These are phyloP conservation scores for Podospora fimiseda DNA, from an alignment of 495 filamentous ascomycete species.

Conservation along the genomic window DNA sequence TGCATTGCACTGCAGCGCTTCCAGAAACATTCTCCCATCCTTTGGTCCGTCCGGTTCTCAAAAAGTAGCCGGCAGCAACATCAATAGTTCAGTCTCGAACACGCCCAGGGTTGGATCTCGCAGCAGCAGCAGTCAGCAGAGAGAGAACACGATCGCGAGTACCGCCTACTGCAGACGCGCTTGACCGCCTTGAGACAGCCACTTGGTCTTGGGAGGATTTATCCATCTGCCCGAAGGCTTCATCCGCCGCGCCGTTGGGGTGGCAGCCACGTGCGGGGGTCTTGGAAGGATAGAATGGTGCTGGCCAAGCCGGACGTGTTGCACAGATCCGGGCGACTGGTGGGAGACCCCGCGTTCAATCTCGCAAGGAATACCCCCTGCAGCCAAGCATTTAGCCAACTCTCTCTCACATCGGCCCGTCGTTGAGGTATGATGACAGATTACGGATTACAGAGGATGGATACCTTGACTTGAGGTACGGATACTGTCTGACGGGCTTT, in stretches of 20 bases:
- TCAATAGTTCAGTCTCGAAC: too few species aligned
- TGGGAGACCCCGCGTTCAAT: conserved; percentile 17
- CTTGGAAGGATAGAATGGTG: too few species aligned
- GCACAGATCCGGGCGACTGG: conserved; percentile 27
- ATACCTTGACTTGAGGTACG: not conserved
- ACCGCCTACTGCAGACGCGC: not conserved
- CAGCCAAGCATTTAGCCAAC: not conserved
- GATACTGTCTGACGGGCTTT: not conserved
- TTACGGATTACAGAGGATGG: not conserved
- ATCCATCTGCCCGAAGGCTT: conserved; percentile 30
- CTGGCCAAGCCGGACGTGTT: conserved; percentile 28
- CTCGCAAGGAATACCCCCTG: conserved; percentile 3
- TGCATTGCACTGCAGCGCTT: not conserved
- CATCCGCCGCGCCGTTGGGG: conserved; percentile 25
- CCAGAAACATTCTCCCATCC: conserved; percentile 10
- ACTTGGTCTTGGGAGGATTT: conserved; percentile 10
- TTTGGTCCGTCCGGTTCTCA: not conserved
- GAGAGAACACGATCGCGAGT: not conserved
- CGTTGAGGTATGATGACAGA: not conserved
- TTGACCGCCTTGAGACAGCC: not conserved
- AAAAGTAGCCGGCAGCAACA: not conserved
- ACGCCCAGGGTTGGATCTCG: too few species aligned
- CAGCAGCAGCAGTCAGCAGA: not conserved
- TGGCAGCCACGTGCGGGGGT: conserved; percentile 28
- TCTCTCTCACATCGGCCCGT: conserved; percentile 1